A percentile compares a stretch with the other conserved stretches of the same genome.
These are phyloP conservation scores for Fraxinus angustifolia DNA, from an alignment of 305 asterid genomes.

Conservation along the genomic window DNA sequence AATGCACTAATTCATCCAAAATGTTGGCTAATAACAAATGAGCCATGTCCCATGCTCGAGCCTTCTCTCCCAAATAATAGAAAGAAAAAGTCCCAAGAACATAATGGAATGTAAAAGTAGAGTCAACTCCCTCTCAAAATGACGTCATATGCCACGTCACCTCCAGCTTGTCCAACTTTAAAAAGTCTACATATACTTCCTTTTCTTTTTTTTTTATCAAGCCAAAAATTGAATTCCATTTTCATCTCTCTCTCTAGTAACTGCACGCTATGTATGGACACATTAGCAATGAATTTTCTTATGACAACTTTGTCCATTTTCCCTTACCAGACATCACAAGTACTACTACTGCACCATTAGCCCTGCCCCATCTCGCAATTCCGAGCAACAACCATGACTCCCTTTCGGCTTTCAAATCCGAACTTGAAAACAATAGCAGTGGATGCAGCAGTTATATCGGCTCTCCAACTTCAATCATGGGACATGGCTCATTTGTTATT, in stretches of 20 bases:
- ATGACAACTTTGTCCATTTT: slow-evolving; percentile 22
- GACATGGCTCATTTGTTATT: no score
- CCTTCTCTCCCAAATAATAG: neutral
- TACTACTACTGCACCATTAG: slow-evolving; percentile 16
- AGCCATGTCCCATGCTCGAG: neutral
- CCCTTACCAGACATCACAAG: slow-evolving; percentile 16
- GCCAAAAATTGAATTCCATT: neutral
- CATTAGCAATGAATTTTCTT: slow-evolving; percentile 23
- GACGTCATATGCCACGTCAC: slow-evolving; percentile 65
- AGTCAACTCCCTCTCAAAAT: slow-evolving; percentile 45
- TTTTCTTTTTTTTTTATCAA: neutral
- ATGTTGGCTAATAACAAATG: neutral
- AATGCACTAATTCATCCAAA: no score
- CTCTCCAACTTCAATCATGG: slow-evolving; percentile 48
- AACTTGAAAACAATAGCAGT: slow-evolving; percentile 47
- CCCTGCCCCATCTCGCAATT: slow-evolving; percentile 42
- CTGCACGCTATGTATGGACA: slow-evolving; percentile 46
- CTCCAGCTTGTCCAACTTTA: slow-evolving; percentile 52
- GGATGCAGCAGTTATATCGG: slow-evolving; percentile 72
- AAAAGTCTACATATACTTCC: slow-evolving; percentile 28
- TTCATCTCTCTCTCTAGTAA: neutral
- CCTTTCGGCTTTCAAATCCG: slow-evolving; percentile 44
- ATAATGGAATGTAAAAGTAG: neutral
- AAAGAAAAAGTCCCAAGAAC: no score
- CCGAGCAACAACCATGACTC: slow-evolving; percentile 50